Percentiles rank a stretch among this genome's conserved stretches.
Conservation (phyloP, 345 rosid genomes). For the Trapa bicornis region DNA sequence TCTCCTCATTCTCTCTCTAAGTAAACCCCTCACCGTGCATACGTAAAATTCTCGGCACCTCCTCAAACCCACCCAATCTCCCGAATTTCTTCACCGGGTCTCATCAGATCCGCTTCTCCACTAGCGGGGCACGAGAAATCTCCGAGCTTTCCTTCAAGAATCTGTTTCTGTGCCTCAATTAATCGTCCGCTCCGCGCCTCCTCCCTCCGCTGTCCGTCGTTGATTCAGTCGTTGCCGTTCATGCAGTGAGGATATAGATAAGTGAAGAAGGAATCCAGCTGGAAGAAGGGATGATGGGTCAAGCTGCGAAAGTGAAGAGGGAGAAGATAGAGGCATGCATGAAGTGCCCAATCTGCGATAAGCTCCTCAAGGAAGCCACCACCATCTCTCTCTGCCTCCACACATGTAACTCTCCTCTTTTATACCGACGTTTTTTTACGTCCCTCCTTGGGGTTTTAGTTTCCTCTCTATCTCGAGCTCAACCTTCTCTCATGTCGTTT, state of each 20-base stretch:
- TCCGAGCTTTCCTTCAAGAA: neutral
- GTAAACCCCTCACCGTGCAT: slow-evolving; percentile 6
- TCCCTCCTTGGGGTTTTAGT: neutral
- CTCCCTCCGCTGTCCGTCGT: neutral
- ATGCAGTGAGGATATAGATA: slow-evolving; percentile 3
- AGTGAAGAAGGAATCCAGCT: neutral
- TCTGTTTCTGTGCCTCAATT: neutral
- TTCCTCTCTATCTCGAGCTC: neutral
- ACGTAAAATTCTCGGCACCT: neutral
- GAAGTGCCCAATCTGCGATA: slow-evolving; percentile 61
- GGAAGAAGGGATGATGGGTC: slow-evolving; percentile 23
- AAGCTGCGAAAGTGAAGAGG: slow-evolving; percentile 38
- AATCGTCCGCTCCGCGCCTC: neutral
- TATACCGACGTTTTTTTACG: neutral
- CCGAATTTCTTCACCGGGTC: neutral
- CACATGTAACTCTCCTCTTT: slow-evolving; percentile 40
- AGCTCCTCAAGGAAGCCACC: slow-evolving; percentile 54
- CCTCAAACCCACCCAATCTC: slow-evolving; percentile 7
- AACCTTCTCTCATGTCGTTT: neutral
- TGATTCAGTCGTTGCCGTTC: neutral
- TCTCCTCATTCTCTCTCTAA: slow-evolving; percentile 6
- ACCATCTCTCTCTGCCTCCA: slow-evolving; percentile 71
- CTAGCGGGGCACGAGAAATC: neutral
- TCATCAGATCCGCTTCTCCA: slow-evolving; percentile 1
- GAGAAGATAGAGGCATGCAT: slow-evolving; percentile 51